Percentiles rank a stretch among this genome's conserved stretches.
Conservation (phyloP, 2,329 filamentous ascomycete genomes). For the Annulohypoxylon truncatum region DNA sequence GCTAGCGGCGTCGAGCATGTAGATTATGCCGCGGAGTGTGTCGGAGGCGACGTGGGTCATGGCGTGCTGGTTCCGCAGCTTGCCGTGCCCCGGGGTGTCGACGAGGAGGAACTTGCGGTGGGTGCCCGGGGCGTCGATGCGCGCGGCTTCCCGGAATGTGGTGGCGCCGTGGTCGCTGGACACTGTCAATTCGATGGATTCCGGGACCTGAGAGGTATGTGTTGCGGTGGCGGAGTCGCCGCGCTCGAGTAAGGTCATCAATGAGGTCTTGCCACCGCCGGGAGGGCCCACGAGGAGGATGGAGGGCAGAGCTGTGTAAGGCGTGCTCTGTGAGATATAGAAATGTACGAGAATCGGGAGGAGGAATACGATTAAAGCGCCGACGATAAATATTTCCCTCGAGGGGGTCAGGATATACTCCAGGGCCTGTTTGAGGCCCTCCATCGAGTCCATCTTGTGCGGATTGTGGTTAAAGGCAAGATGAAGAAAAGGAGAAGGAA, state of each 20-base stretch:
- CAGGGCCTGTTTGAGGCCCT: constrained; percentile 55
- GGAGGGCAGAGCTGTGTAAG: constrained; percentile 76
- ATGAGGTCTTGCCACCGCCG: constrained; percentile 86
- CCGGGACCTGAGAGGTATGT: constrained; percentile 65
- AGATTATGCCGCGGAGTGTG: constrained; percentile 73
- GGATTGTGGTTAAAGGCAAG: neutral
- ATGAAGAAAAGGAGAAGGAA: constrained; percentile 2
- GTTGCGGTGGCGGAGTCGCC: constrained; percentile 60
- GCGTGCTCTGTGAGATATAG: constrained; percentile 74
- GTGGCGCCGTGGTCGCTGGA: constrained; percentile 57
- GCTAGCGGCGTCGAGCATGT: constrained; percentile 86
- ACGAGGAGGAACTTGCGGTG: constrained; percentile 80
- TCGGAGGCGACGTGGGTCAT: constrained; percentile 55
- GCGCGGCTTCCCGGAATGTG: constrained; percentile 63
- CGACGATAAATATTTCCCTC: constrained; percentile 71
- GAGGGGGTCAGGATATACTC: constrained; percentile 71
- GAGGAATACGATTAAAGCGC: constrained; percentile 75
- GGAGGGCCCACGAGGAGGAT: constrained; percentile 85
- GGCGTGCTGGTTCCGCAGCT: constrained; percentile 80
- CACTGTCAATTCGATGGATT: constrained; percentile 66
- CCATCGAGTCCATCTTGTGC: constrained; percentile 48
- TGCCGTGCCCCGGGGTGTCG: constrained; percentile 96
- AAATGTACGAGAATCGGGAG: constrained; percentile 83
- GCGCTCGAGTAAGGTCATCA: constrained; percentile 79
- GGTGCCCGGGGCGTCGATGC: constrained; percentile 64